Evolutionary conservation across 345 rosid genomes (phyloP).

Genomic region (Laguncularia racemosa): DNA sequence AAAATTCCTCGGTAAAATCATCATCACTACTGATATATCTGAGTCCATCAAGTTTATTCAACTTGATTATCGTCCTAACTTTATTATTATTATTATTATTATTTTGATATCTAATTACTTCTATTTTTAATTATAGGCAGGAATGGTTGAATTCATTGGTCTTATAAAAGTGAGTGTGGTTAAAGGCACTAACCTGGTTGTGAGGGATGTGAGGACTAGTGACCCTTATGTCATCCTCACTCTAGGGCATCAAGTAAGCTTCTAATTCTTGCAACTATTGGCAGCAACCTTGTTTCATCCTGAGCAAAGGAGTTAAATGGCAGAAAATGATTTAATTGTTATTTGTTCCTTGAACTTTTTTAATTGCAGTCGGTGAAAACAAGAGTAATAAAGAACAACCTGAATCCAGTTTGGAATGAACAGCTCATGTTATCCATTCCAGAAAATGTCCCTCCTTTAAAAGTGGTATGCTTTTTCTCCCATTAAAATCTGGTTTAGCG

Average conservation of each 20-base stretch:
- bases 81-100: too few relatives aligned
- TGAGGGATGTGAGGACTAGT: constrained; percentile 81
- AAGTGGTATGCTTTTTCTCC: constrained; percentile 52
- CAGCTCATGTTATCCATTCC: constrained; percentile 93
- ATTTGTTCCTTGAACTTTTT: not conserved
- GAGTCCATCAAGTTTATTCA: too few relatives aligned
- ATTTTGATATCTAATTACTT: too few relatives aligned
- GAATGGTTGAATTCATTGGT: constrained; percentile 96
- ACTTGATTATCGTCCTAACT: too few relatives aligned
- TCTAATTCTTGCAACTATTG: not conserved
- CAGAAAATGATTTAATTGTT: not conserved
- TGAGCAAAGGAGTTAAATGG: not conserved
- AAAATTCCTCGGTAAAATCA: constrained; percentile 49
- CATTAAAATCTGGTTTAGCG: not conserved
- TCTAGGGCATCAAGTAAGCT: constrained; percentile 82
- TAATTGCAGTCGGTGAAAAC: constrained; percentile 77
- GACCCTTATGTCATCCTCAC: constrained; percentile 91
- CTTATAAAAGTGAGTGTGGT: constrained; percentile 92
- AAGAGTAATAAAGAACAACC: constrained; percentile 83
- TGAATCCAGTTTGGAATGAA: constrained; percentile 98
- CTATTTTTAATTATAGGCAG: constrained; percentile 50
- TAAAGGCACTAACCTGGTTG: constrained; percentile 86
- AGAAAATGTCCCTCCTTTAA: constrained; percentile 75
- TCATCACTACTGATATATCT: too few relatives aligned
- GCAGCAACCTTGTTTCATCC: not conserved